Percentiles rank a stretch among this genome's conserved stretches.
Conservation (phyloP, 2,329 filamentous ascomycete species). For the Cryphonectria nitschkei region DNA sequence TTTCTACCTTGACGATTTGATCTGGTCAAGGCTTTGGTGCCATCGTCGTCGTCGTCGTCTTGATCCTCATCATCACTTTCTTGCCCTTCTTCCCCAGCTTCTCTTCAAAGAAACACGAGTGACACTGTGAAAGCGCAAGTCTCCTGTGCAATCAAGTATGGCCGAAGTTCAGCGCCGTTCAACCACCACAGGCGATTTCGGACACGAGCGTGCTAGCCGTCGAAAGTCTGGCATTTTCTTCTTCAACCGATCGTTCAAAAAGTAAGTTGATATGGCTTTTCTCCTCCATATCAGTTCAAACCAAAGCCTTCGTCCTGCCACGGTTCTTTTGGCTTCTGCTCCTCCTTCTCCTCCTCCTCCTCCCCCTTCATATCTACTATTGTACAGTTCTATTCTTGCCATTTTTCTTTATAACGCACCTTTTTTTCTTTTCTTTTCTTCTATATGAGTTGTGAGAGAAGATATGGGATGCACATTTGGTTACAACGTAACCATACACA, state of each 20-base stretch:
- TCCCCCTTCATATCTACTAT: neutral
- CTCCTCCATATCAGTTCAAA: neutral
- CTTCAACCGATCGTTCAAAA: slow-evolving; percentile 28
- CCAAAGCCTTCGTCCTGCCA: neutral
- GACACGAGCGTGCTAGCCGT: slow-evolving; percentile 20
- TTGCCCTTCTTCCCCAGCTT: neutral
- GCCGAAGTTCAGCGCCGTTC: slow-evolving; percentile 26
- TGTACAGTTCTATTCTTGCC: neutral
- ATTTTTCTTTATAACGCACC: neutral
- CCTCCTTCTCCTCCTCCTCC: neutral
- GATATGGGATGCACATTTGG: neutral
- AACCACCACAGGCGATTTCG: slow-evolving; percentile 20
- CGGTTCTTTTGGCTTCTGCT: neutral
- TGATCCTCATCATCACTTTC: neutral
- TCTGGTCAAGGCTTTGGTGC: neutral
- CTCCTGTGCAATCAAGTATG: slow-evolving; percentile 10
- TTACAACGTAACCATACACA: neutral
- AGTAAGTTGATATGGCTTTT: slow-evolving; percentile 18
- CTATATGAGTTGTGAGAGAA: neutral
- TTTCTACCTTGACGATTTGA: neutral
- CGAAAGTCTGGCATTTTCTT: slow-evolving; percentile 29
- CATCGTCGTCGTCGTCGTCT: neutral
- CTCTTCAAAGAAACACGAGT: neutral
- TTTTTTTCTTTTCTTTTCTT: too few species aligned
- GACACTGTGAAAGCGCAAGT: neutral